phyloP scores from a whole-genome alignment of 148 eudicot genomes.

The Rhododendron ovatum region DNA sequence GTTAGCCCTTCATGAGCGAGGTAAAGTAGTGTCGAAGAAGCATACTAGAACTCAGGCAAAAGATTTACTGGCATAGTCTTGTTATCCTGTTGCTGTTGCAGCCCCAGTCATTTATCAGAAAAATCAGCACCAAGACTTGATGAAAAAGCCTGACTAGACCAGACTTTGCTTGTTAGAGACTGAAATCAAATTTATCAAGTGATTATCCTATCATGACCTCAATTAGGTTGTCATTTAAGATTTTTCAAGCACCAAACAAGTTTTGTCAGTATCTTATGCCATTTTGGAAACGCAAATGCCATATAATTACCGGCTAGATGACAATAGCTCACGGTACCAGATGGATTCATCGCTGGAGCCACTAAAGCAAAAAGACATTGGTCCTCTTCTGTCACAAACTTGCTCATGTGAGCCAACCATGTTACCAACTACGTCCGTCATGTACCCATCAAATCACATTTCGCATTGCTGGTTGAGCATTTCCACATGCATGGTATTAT shows the following conservation, averaged over 20 bases:
- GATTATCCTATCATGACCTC: neutral
- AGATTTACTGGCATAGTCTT: too few relatives aligned
- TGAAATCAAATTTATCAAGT: neutral
- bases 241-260: neutral
- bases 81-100: neutral
- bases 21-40: too few relatives aligned
- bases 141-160: neutral
- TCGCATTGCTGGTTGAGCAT: neutral
- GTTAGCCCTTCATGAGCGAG: too few relatives aligned
- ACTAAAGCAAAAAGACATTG: neutral
- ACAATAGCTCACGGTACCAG: neutral
- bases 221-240: neutral
- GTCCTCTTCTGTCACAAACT: neutral
- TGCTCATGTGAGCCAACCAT: neutral
- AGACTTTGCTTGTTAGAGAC: neutral
- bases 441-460: neutral
- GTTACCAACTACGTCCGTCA: neutral
- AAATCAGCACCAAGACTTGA: neutral
- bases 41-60: neutral
- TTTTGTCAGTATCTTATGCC: neutral
- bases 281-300: neutral
- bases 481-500: neutral
- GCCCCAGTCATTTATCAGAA: neutral
- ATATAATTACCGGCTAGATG: neutral
- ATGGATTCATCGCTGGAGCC: neutral